Evolutionary conservation across 768 basidiomycete species (phyloP).

Genomic region (Termitomyces sp.): DNA sequence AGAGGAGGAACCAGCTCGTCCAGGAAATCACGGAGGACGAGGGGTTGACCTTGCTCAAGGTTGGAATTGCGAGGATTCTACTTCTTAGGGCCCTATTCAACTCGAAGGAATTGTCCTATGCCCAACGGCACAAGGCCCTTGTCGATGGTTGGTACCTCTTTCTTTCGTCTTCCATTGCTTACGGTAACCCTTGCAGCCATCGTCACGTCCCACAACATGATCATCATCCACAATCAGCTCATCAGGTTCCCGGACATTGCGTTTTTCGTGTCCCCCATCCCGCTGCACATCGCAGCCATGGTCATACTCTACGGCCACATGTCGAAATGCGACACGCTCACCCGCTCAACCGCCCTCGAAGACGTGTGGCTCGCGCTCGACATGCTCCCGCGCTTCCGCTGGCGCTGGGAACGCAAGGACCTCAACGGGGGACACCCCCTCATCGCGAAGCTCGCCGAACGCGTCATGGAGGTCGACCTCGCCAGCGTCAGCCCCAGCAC

Average conservation of each 20-base stretch:
- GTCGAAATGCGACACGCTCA: slow-evolving; percentile 65
- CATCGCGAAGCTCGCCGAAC: slow-evolving; percentile 76
- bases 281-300: slow-evolving; percentile 87
- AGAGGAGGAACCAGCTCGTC: slow-evolving; percentile 61
- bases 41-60: slow-evolving; percentile 77
- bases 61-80: slow-evolving; percentile 76
- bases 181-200: slow-evolving; percentile 45
- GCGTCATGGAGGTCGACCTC: slow-evolving; percentile 72
- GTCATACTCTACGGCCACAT: slow-evolving; percentile 86
- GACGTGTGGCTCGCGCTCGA: slow-evolving; percentile 86
- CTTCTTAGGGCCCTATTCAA: slow-evolving; percentile 76
- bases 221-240: slow-evolving; percentile 78
- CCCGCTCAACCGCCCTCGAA: slow-evolving; percentile 63
- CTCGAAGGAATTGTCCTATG: slow-evolving; percentile 63
- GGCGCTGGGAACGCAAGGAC: slow-evolving; percentile 90
- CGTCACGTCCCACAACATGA: slow-evolving; percentile 82
- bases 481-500: slow-evolving; percentile 45
- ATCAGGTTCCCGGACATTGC: slow-evolving; percentile 82
- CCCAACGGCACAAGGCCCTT: slow-evolving; percentile 63
- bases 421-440: slow-evolving; percentile 77
- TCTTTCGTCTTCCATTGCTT: background rate
- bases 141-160: slow-evolving; percentile 56
- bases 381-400: slow-evolving; percentile 84
- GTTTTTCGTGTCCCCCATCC: slow-evolving; percentile 87
- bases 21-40: slow-evolving; percentile 75